Percentiles rank a stretch among this genome's conserved stretches.
Conservation (phyloP, 352 stramenopile genomes). For the Phytophthora tubulina region DNA sequence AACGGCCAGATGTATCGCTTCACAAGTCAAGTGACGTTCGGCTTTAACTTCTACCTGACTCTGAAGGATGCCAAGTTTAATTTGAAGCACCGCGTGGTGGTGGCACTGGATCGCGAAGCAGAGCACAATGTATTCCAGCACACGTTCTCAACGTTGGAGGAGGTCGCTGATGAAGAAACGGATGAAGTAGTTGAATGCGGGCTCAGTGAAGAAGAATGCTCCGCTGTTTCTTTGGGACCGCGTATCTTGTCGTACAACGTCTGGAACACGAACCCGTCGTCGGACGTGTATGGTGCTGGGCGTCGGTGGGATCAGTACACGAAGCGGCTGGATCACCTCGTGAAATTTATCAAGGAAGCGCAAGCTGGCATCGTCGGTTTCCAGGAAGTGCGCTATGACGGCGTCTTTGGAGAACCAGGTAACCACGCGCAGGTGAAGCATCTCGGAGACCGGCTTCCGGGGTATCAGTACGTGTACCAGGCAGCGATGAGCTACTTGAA, state of each 20-base stretch:
- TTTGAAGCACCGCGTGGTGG: constrained; percentile 64
- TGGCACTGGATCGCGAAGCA: constrained; percentile 77
- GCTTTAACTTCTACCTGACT: constrained; percentile 76
- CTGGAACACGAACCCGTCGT: constrained; percentile 91
- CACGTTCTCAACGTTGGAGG: constrained; percentile 52
- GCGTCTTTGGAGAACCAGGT: constrained; percentile 67
- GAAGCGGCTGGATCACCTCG: constrained; percentile 83
- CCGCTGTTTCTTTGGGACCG: constrained; percentile 30
- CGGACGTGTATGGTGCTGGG: constrained; percentile 63
- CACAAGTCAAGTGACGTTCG: constrained; percentile 75
- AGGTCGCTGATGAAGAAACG: constrained; percentile 5
- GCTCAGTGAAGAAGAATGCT: constrained; percentile 29
- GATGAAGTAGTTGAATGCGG: constrained; percentile 28
- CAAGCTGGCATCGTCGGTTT: constrained; percentile 83
- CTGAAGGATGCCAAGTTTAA: constrained; percentile 68
- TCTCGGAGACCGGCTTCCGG: constrained; percentile 62
- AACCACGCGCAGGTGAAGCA: constrained; percentile 85
- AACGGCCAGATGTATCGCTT: constrained; percentile 54
- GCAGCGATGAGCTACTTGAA: constrained; percentile 89
- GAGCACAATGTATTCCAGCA: constrained; percentile 81
- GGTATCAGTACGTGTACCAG: constrained; percentile 89
- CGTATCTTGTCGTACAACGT: constrained; percentile 91
- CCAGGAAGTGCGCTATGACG: constrained; percentile 89
- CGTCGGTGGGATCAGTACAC: constrained; percentile 79
- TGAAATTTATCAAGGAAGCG: constrained; percentile 55